These are phyloP conservation scores for Phytopythium oedochilum DNA, from an alignment of 352 stramenopile species.

Conservation along the genomic window DNA sequence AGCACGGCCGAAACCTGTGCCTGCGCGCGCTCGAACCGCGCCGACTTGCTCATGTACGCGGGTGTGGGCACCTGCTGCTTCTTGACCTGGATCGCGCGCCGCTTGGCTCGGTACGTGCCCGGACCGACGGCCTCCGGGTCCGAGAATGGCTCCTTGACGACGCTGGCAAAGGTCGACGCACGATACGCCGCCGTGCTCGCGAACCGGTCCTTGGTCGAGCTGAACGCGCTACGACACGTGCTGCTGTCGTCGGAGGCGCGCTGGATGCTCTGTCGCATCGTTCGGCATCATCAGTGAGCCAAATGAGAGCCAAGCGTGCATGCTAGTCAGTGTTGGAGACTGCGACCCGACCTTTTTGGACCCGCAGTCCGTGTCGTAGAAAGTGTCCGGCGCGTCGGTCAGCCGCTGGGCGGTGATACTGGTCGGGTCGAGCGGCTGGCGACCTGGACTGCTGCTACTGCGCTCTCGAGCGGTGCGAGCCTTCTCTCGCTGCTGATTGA, in stretches of 20 bases:
- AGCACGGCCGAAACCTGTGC: conserved; percentile 47
- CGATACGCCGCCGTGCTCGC: conserved; percentile 62
- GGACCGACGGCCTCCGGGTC: conserved; percentile 50
- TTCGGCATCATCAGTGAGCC: background rate
- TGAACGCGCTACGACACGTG: conserved; percentile 47
- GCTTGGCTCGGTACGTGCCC: conserved; percentile 56
- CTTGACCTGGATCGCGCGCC: conserved; percentile 53
- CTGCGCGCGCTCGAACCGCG: conserved; percentile 50
- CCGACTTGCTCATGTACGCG: conserved; percentile 48
- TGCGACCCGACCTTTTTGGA: conserved; percentile 31
- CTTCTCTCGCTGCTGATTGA: conserved; percentile 34
- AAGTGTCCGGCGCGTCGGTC: conserved; percentile 43
- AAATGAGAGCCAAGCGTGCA: background rate
- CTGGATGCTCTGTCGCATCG: conserved; percentile 30
- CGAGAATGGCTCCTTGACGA: conserved; percentile 70
- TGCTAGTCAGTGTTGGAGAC: background rate
- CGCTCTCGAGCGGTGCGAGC: conserved; percentile 25
- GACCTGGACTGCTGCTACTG: conserved; percentile 10
- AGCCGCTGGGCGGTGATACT: conserved; percentile 31
- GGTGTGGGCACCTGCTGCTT: conserved; percentile 52
- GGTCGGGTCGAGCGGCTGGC: conserved; percentile 49
- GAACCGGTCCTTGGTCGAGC: conserved; percentile 60
- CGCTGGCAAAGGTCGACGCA: conserved; percentile 58
- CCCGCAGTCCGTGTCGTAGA: conserved; percentile 64
- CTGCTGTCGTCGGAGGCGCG: conserved; percentile 40